Evolutionary conservation across 345 rosid species (phyloP).

Genomic region (Pugionium dolabratum): DNA sequence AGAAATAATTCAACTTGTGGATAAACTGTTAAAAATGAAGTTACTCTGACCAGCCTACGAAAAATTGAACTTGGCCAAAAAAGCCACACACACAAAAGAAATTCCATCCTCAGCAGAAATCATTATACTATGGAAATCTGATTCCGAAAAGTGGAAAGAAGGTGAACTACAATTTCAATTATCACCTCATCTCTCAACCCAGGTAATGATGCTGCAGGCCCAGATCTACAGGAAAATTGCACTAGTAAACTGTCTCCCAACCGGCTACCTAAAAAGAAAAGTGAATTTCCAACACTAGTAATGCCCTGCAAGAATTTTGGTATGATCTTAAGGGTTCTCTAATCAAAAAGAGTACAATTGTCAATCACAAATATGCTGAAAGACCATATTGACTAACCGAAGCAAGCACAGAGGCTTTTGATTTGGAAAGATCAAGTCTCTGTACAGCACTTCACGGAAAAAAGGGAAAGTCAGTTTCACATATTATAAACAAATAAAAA

Average conservation of each 20-base stretch:
- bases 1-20: slow-evolving; percentile 17
- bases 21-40: neutral
- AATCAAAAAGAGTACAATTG: slow-evolving; percentile 1
- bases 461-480: slow-evolving; percentile 37
- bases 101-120: neutral
- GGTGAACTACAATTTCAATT: neutral
- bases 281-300: slow-evolving; percentile 72
- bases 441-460: slow-evolving; percentile 77
- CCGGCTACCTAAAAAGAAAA: slow-evolving; percentile 91
- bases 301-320: slow-evolving; percentile 63
- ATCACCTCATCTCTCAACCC: slow-evolving; percentile 88
- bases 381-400: slow-evolving; percentile 65
- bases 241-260: slow-evolving; percentile 97
- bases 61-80: slow-evolving; percentile 7
- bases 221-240: slow-evolving; percentile 71
- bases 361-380: slow-evolving; percentile 27
- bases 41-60: slow-evolving; percentile 24
- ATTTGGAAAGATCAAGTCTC: slow-evolving; percentile 93
- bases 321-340: slow-evolving; percentile 24
- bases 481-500: slow-evolving; percentile 13
- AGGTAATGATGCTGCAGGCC: slow-evolving; percentile 58
- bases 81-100: neutral
- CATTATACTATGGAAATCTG: neutral
- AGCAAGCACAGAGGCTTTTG: slow-evolving; percentile 96
- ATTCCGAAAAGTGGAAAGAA: slow-evolving; percentile 1